Evolutionary conservation across 2,329 filamentous ascomycete genomes (phyloP), one percentile per base, ranked within the genome.

Genomic region (Colletotrichum gigasporum): DNA sequence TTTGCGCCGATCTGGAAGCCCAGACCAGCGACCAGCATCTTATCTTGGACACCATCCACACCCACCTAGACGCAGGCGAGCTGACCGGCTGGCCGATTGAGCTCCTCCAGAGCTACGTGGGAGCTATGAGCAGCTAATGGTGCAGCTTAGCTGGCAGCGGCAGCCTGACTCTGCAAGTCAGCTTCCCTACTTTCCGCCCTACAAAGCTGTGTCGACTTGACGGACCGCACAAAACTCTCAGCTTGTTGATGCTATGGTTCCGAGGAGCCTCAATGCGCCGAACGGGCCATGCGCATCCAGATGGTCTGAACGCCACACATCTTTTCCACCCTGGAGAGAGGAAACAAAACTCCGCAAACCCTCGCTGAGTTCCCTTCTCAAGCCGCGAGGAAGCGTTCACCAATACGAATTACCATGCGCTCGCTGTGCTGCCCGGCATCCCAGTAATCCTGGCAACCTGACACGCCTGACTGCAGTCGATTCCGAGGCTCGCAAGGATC

Each of bases 71-170:
- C n/a, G 8, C 20, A 32, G 16, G 39, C 42, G 32, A 56, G 39
- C 39, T 56, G 51, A 39, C 57, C 42, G 16, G 14, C 57, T 34
- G 16, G 14, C 28, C 6, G 47, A 53, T 22, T 24, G 47, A 54
- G 32, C 61, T 60, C 18, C n/a, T 16, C 30, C 18, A 44, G 16
- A 55, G 48, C 57, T 47, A 24, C 24, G 22, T 26, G 50, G 34
- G 41, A 61, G 34, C 55, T 54, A 45, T 48, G 28, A 57, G n/a
- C 52, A 58, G 59, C 59, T 51, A 41, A 39, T 47, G 55, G 47
- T 11, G 39, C 37, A 34, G 32, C 47, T 16, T 24, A 30, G 41
- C 16, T 61, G 26, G 39, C 39, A 9, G 22, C n/a, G 24, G 18
- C 8, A 42, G 32, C 55, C 37, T 22, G 30, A 34, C 8, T 53